phyloP scores from a whole-genome alignment of 495 filamentous ascomycete genomes.

The Podospora conica region DNA sequence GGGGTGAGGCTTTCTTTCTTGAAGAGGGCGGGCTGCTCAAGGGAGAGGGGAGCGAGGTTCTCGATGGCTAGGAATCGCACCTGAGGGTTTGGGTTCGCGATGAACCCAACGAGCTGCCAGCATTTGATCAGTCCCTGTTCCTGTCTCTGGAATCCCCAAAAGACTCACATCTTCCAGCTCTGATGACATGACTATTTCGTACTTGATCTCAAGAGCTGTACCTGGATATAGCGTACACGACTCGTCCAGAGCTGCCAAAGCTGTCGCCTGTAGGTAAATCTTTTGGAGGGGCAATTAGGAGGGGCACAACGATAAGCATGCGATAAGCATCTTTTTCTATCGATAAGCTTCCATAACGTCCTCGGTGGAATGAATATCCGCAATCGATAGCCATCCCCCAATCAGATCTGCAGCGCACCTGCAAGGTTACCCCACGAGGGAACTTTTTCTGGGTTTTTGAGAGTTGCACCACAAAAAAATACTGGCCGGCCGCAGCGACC shows the following conservation, averaged over 20 bases:
- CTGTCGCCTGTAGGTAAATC: neutral
- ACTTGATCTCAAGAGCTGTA: neutral
- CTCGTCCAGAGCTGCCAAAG: conserved; percentile 1
- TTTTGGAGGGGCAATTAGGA: conserved; percentile 17
- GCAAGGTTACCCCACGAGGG: conserved; percentile 18
- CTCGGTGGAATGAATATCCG: conserved; percentile 19
- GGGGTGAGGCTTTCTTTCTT: conserved; percentile 73
- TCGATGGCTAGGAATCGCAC: conserved; percentile 72
- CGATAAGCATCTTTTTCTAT: conserved; percentile 6
- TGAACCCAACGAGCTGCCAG: conserved; percentile 77
- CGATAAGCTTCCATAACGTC: conserved; percentile 13
- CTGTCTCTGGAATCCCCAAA: neutral
- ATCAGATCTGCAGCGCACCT: conserved; percentile 15
- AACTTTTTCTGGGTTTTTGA: conserved; percentile 18
- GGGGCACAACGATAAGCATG: neutral
- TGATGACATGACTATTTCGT: conserved; percentile 55
- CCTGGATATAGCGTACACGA: neutral
- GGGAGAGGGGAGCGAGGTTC: conserved; percentile 79
- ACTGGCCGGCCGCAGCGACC: neutral
- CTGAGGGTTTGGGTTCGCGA: conserved; percentile 81
- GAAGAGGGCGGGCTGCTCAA: conserved; percentile 70
- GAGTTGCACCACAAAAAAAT: conserved; percentile 22
- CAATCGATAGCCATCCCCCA: conserved; percentile 1
- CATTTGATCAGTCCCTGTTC: neutral
- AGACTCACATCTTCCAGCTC: conserved; percentile 69